phyloP scores from a whole-genome alignment of 2,329 filamentous ascomycete genomes.

The Claviceps cyperi region DNA sequence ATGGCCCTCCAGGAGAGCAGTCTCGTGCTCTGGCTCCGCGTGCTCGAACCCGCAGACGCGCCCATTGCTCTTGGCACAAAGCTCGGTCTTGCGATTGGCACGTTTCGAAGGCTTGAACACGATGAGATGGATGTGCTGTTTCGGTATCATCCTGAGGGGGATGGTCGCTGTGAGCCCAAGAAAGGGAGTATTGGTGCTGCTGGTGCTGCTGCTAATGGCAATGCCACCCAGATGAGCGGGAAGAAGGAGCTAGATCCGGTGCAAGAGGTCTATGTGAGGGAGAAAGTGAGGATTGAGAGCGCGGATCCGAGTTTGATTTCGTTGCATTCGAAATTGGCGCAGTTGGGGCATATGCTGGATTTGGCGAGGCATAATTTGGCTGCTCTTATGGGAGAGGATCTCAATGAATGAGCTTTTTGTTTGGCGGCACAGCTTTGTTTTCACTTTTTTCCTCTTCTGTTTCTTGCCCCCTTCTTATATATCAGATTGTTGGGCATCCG shows the following conservation, averaged over 20 bases:
- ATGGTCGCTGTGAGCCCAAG: conserved; percentile 13
- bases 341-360: conserved; percentile 57
- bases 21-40: conserved; percentile 54
- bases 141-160: conserved; percentile 33
- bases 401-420: conserved; percentile 3
- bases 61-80: conserved; percentile 48
- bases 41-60: conserved; percentile 52
- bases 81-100: conserved; percentile 56
- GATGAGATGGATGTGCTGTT: conserved; percentile 73
- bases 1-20: conserved; percentile 55
- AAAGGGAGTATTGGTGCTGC: conserved; percentile 3
- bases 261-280: conserved; percentile 65
- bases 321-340: conserved; percentile 68
- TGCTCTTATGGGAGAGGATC: conserved; percentile 57
- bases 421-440: no score
- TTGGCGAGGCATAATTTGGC: conserved; percentile 58
- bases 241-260: conserved; percentile 11
- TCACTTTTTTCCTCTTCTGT: background rate
- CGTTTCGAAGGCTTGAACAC: conserved; percentile 49
- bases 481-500: background rate
- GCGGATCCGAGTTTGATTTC: conserved; percentile 79
- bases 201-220: background rate
- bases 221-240: conserved; percentile 12
- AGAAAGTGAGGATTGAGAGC: conserved; percentile 80
- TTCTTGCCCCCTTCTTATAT: background rate